phyloP scores from a whole-genome alignment of 495 filamentous ascomycete genomes.

The Saxophila tyrrhenica region DNA sequence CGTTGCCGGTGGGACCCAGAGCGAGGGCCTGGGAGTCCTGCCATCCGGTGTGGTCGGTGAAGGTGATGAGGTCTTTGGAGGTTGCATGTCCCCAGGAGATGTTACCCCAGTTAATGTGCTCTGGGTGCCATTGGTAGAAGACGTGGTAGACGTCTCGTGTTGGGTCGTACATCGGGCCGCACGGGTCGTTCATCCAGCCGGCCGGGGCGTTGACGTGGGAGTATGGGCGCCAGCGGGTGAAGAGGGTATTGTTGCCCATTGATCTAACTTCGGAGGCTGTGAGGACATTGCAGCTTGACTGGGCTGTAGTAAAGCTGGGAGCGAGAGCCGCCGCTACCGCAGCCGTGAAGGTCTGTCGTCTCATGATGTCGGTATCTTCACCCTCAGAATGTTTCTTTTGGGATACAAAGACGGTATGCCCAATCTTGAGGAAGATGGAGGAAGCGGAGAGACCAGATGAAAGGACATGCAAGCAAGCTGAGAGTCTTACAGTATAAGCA shows the following conservation, averaged over 20 bases:
- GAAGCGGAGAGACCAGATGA: too few species aligned
- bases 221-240: slow-evolving; percentile 37
- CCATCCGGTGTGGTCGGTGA: not conserved
- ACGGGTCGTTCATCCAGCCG: slow-evolving; percentile 7
- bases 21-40: slow-evolving; percentile 18
- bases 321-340: not conserved
- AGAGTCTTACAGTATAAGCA: too few species aligned
- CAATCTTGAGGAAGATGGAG: too few species aligned
- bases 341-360: not conserved
- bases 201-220: not conserved
- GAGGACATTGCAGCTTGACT: slow-evolving; percentile 8
- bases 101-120: not conserved
- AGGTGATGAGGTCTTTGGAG: not conserved
- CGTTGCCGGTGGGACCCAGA: slow-evolving; percentile 22
- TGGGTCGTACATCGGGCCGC: slow-evolving; percentile 3
- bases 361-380: too few species aligned
- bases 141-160: not conserved
- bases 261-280: slow-evolving; percentile 18
- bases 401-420: too few species aligned
- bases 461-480: too few species aligned
- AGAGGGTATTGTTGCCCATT: slow-evolving; percentile 30
- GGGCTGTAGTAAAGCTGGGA: not conserved
- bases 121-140: not conserved
- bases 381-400: too few species aligned
- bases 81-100: slow-evolving; percentile 5